Conservation (phyloP, 495 filamentous ascomycete species). For the Tetracladium marchalianum region DNA sequence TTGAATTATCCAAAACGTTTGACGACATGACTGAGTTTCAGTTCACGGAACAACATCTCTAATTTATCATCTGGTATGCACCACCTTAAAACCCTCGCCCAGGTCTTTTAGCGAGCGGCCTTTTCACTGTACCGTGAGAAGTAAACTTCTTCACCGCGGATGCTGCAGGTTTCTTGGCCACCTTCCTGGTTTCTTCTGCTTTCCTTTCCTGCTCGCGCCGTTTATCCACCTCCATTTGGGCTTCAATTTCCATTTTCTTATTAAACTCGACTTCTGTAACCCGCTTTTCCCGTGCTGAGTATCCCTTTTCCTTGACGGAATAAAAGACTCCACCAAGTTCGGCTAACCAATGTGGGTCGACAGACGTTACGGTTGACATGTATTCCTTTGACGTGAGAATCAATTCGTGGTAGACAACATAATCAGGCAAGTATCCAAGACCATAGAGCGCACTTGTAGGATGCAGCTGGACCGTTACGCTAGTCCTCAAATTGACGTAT, state of each 20-base stretch:
- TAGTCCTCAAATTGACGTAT: constrained; percentile 92
- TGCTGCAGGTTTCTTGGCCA: constrained; percentile 34
- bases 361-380: constrained; percentile 94
- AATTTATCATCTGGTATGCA: not conserved
- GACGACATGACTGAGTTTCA: too few species aligned
- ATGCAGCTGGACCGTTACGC: constrained; percentile 86
- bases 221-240: constrained; percentile 85
- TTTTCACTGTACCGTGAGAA: constrained; percentile 47
- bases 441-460: constrained; percentile 90
- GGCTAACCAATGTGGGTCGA: constrained; percentile 97
- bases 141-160: constrained; percentile 42
- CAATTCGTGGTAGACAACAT: constrained; percentile 97
- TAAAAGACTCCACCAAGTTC: constrained; percentile 99
- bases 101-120: constrained; percentile 46
- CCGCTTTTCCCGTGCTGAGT: constrained; percentile 77
- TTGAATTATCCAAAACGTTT: too few species aligned
- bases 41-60: too few species aligned
- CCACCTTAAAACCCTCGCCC: constrained; percentile 39
- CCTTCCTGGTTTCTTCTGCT: constrained; percentile 33
- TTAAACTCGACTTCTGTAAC: constrained; percentile 94
- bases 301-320: constrained; percentile 95
- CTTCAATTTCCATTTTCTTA: constrained; percentile 89
- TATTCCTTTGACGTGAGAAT: constrained; percentile 97
- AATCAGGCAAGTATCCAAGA: constrained; percentile 87
- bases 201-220: constrained; percentile 54